Percentiles rank a stretch among this genome's conserved stretches.
phyloP scores from a whole-genome alignment of 495 filamentous ascomycete genomes.

The Hyaloscypha bicolor region DNA sequence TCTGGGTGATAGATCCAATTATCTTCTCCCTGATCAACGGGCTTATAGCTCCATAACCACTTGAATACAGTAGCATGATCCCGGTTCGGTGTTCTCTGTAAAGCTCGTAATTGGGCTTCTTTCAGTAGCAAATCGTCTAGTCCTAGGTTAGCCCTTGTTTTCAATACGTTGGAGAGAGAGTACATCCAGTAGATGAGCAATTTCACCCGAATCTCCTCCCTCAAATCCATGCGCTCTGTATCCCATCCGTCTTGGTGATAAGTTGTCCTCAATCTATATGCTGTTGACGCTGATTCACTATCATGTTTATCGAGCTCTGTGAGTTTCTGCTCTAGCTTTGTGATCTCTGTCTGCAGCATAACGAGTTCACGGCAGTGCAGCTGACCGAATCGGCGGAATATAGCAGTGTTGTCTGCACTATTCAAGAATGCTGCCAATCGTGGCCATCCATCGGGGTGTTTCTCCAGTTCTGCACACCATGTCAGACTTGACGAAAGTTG shows the following conservation, averaged over 20 bases:
- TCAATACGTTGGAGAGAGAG: neutral
- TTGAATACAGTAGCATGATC: neutral
- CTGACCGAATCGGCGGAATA: neutral
- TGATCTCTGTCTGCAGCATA: conserved; percentile 5
- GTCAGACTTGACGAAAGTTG: neutral
- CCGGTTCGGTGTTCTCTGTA: neutral
- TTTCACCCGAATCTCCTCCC: neutral
- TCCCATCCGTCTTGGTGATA: neutral
- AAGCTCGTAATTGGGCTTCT: neutral
- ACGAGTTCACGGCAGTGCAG: neutral
- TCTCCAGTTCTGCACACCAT: neutral
- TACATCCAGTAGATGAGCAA: neutral
- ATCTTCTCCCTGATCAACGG: neutral
- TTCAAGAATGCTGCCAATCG: conserved; percentile 3
- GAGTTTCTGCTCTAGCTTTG: neutral
- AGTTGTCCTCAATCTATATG: neutral
- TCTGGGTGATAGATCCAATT: neutral
- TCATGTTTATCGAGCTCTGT: neutral
- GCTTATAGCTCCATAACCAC: neutral
- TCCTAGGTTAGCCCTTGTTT: neutral
- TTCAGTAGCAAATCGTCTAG: neutral
- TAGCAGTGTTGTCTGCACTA: neutral
- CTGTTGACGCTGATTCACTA: neutral
- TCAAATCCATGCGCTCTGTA: neutral
- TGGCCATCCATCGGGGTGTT: neutral